Percentiles rank a stretch among this genome's conserved stretches.
Evolutionary conservation across 1,139 yeast species (phyloP).

Genomic region (Pichia sp.): DNA sequence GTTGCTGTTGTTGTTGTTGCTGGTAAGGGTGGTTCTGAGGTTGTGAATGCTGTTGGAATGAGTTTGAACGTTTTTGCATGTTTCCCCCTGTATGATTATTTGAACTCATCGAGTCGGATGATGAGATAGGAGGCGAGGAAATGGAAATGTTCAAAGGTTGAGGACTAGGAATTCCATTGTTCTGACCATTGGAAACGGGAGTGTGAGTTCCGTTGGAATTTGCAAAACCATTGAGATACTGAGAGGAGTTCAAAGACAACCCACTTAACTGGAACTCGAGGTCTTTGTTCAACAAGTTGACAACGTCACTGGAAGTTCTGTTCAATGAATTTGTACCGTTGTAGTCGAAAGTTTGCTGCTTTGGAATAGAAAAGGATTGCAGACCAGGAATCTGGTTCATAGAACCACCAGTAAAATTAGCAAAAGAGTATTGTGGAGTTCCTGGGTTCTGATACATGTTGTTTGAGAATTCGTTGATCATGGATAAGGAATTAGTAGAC

Average conservation of each 20-base stretch:
- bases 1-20: conserved; percentile 2
- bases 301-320: conserved; percentile 16
- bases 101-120: conserved; percentile 11
- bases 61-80: conserved; percentile 6
- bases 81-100: neutral
- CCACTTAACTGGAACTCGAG: conserved; percentile 21
- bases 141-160: conserved; percentile 11
- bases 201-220: conserved; percentile 5
- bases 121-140: conserved; percentile 16
- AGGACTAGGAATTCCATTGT: conserved; percentile 11
- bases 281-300: conserved; percentile 21
- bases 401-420: conserved; percentile 7
- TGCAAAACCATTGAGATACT: conserved; percentile 6
- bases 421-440: conserved; percentile 9
- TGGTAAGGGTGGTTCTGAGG: neutral
- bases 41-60: conserved; percentile 3
- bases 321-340: conserved; percentile 8
- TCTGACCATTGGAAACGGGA: neutral
- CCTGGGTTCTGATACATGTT: conserved; percentile 2
- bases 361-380: neutral
- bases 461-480: conserved; percentile 6
- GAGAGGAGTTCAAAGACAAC: conserved; percentile 17
- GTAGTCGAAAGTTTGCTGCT: conserved; percentile 12
- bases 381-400: conserved; percentile 8
- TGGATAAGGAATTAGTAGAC: conserved; percentile 1